These are phyloP conservation scores for Magnolia kwangsiensis DNA, from an alignment of 164 flowering plant genomes.

Conservation along the genomic window DNA sequence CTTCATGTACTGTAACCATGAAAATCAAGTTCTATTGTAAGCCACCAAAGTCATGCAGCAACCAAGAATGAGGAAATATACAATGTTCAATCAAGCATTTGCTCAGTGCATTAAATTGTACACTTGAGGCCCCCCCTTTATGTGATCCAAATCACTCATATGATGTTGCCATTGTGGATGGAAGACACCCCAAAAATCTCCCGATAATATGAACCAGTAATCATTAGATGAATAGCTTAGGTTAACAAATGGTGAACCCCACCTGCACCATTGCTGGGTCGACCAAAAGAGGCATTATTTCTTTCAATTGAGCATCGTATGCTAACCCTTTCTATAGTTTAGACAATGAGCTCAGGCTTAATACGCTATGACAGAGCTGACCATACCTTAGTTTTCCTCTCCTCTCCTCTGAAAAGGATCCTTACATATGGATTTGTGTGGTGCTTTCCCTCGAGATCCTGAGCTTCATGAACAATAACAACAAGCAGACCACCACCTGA, in stretches of 20 bases:
- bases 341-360: too few relatives aligned
- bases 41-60: too few relatives aligned
- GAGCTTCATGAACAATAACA: slow-evolving; percentile 62
- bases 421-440: slow-evolving; percentile 80
- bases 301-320: not conserved
- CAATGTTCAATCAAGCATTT: not conserved
- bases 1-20: slow-evolving; percentile 51
- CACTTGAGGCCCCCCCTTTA: too few relatives aligned
- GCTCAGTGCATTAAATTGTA: not conserved
- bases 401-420: slow-evolving; percentile 71
- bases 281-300: not conserved
- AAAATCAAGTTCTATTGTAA: not conserved
- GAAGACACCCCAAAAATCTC: not conserved
- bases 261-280: not conserved
- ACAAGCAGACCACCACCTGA: slow-evolving; percentile 82
- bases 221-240: not conserved
- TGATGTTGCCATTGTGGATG: not conserved
- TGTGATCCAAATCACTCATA: not conserved
- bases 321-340: not conserved
- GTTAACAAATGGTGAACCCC: not conserved
- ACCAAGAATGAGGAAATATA: not conserved
- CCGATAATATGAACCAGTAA: not conserved
- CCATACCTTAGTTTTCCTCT: slow-evolving; percentile 71
- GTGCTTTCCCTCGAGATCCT: slow-evolving; percentile 84
- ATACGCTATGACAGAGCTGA: not conserved